A percentile compares a stretch with the other conserved stretches of the same genome.
Evolutionary conservation across 345 rosid genomes (phyloP).

Genomic region (Microthlaspi erraticum): DNA sequence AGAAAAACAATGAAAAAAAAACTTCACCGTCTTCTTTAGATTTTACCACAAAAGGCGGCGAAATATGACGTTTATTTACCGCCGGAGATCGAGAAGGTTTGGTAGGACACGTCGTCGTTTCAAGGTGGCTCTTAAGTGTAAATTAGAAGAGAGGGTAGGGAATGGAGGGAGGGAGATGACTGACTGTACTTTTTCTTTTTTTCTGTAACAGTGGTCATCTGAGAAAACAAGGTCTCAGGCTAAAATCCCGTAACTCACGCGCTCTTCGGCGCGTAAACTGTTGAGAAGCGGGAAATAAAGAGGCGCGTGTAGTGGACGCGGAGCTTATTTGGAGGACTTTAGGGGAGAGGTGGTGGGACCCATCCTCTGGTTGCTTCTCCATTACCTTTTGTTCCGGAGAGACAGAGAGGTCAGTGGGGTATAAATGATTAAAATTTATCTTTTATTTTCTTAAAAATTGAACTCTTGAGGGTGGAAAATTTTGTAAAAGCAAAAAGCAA

Average conservation of each 20-base stretch:
- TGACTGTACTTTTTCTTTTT: slow-evolving; percentile 33
- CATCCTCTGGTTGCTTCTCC: slow-evolving; percentile 40
- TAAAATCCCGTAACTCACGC: slow-evolving; percentile 28
- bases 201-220: slow-evolving; percentile 51
- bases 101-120: slow-evolving; percentile 48
- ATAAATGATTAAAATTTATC: slow-evolving; percentile 42
- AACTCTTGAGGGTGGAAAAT: slow-evolving; percentile 6
- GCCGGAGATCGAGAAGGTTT: slow-evolving; percentile 29
- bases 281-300: not conserved
- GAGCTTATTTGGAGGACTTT: too few relatives aligned
- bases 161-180: slow-evolving; percentile 39
- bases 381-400: slow-evolving; percentile 47
- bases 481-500: slow-evolving; percentile 32
- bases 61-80: slow-evolving; percentile 34
- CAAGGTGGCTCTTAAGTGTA: not conserved
- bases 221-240: slow-evolving; percentile 32
- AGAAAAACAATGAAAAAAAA: not conserved
- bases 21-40: slow-evolving; percentile 24
- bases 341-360: slow-evolving; percentile 55
- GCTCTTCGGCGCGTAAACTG: slow-evolving; percentile 25
- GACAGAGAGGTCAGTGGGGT: slow-evolving; percentile 49
- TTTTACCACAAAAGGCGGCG: slow-evolving; percentile 34
- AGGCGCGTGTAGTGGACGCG: slow-evolving; percentile 1
- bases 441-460: not conserved
- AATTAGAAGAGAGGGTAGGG: slow-evolving; percentile 3